Conservation (phyloP, 352 stramenopile genomes). For the Lagenidium giganteum region DNA sequence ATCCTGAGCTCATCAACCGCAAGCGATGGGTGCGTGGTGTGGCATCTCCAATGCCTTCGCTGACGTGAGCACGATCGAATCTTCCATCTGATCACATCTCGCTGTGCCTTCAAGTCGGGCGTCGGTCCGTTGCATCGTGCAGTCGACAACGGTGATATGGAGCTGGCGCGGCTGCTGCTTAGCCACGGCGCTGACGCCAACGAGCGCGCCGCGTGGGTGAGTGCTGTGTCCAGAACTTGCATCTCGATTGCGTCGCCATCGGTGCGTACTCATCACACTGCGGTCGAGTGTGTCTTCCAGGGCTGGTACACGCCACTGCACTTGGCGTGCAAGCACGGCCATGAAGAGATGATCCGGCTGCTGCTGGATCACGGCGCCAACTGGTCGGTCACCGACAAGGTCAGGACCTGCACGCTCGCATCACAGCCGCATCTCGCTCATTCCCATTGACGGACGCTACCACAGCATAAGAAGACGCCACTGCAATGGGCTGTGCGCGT, state of each 20-base stretch:
- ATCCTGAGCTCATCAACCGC: slow-evolving; percentile 29
- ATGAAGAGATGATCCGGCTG: slow-evolving; percentile 57
- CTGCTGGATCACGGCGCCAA: slow-evolving; percentile 53
- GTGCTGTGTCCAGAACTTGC: background rate
- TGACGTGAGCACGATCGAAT: no score
- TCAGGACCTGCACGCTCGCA: slow-evolving; percentile 4
- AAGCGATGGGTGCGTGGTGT: slow-evolving; percentile 49
- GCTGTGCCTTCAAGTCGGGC: slow-evolving; percentile 43
- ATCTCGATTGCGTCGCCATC: background rate
- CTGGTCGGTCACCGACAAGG: slow-evolving; percentile 59
- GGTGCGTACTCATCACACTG: no score
- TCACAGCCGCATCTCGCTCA: background rate
- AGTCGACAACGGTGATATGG: slow-evolving; percentile 31
- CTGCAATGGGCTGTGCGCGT: slow-evolving; percentile 64
- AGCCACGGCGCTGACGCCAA: slow-evolving; percentile 41
- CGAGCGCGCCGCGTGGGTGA: slow-evolving; percentile 55
- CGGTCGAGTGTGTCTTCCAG: no score
- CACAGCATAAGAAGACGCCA: slow-evolving; percentile 69
- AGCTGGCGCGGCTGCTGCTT: slow-evolving; percentile 45
- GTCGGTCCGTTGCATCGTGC: slow-evolving; percentile 61
- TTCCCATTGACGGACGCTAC: slow-evolving; percentile 14
- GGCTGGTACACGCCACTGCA: slow-evolving; percentile 79
- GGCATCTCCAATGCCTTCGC: background rate
- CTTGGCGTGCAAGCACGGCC: slow-evolving; percentile 61
- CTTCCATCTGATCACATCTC: no score